These are phyloP conservation scores for Naganishia liquefaciens DNA, from an alignment of 1,284 basidiomycete genomes.

Conservation along the genomic window DNA sequence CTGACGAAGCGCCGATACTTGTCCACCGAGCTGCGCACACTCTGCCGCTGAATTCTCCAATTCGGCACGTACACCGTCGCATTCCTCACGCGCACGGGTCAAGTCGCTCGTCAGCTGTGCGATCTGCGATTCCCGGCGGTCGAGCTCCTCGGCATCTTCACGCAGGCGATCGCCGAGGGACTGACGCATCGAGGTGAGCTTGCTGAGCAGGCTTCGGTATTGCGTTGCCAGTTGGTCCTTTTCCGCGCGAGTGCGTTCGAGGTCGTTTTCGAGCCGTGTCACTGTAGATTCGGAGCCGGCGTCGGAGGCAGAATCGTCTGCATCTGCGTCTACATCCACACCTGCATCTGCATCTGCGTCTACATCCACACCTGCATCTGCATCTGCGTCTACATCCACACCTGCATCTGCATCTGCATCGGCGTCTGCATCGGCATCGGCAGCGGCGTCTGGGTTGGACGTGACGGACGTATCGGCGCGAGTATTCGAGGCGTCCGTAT, in stretches of 20 bases:
- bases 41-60: conserved; percentile 73
- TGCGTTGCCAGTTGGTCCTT: conserved; percentile 81
- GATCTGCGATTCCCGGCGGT: conserved; percentile 78
- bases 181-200: conserved; percentile 88
- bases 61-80: conserved; percentile 76
- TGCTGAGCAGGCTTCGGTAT: conserved; percentile 81
- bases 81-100: conserved; percentile 66
- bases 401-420: background rate
- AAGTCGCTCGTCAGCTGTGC: conserved; percentile 73
- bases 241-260: conserved; percentile 62
- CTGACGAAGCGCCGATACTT: conserved; percentile 62
- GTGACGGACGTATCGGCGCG: background rate
- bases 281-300: background rate
- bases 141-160: conserved; percentile 97
- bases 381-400: background rate
- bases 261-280: conserved; percentile 49
- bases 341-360: background rate
- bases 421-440: no score
- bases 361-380: no score
- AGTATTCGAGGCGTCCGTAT: background rate
- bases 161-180: conserved; percentile 91
- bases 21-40: conserved; percentile 65
- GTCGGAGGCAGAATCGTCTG: background rate
- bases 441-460: background rate
- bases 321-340: background rate